Percentiles rank a stretch among this genome's conserved stretches.
These are phyloP conservation scores for Auriscalpium orientale DNA, from an alignment of 768 basidiomycete genomes.

Conservation along the genomic window DNA sequence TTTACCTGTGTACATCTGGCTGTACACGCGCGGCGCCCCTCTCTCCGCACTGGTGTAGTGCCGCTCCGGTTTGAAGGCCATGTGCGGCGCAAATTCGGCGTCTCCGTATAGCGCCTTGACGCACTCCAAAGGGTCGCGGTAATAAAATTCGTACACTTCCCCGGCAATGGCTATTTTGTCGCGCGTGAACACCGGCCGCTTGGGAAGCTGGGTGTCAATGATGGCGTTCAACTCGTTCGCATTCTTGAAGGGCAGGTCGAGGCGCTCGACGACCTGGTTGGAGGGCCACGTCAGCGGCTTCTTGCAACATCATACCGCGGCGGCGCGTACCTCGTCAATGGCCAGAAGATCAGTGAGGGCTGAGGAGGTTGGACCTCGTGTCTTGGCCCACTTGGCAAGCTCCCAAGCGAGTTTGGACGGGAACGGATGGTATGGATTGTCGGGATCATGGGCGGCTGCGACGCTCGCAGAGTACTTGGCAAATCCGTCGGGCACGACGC, in stretches of 20 bases:
- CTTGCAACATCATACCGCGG: too few species aligned
- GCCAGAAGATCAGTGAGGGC: neutral
- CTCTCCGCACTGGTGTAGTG: neutral
- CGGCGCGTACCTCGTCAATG: neutral
- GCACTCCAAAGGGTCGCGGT: neutral
- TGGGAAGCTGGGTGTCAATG: neutral
- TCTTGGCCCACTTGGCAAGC: neutral
- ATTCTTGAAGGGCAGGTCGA: neutral
- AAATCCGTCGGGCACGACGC: too few species aligned
- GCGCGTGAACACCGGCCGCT: neutral
- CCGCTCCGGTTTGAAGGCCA: neutral
- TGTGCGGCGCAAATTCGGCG: neutral
- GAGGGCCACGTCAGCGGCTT: neutral
- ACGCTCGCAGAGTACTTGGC: too few species aligned
- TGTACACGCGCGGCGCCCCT: conserved; percentile 1
- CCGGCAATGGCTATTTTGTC: neutral
- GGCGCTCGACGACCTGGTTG: neutral
- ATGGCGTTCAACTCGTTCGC: neutral
- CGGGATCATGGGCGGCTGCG: too few species aligned
- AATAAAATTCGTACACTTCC: neutral
- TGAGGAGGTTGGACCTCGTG: neutral
- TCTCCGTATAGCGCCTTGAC: neutral
- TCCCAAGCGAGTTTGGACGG: neutral
- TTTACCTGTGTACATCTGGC: conserved; percentile 18
- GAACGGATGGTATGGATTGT: neutral